Conservation (phyloP, 2,329 filamentous ascomycete genomes). For the Peltaster fructicola region DNA sequence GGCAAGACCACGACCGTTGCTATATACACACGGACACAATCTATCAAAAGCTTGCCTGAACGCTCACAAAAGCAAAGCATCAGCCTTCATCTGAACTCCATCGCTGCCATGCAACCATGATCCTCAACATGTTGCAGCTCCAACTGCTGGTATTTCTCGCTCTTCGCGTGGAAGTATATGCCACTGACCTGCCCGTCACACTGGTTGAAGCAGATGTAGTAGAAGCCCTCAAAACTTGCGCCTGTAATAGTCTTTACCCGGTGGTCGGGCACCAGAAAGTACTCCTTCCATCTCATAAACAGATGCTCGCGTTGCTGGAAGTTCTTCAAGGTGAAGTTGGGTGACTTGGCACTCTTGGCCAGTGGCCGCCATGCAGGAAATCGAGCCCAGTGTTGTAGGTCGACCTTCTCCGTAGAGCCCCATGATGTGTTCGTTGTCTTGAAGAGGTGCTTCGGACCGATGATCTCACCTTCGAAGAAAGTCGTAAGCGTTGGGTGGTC, state of each 20-base stretch:
- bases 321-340: slow-evolving; percentile 46
- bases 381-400: slow-evolving; percentile 81
- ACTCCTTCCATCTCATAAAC: slow-evolving; percentile 99
- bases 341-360: slow-evolving; percentile 41
- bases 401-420: slow-evolving; percentile 82
- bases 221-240: slow-evolving; percentile 95
- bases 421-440: slow-evolving; percentile 74
- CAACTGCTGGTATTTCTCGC: slow-evolving; percentile 94
- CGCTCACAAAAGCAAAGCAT: too few species aligned
- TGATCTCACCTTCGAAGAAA: slow-evolving; percentile 96
- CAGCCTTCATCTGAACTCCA: slow-evolving; percentile 86
- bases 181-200: slow-evolving; percentile 69
- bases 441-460: slow-evolving; percentile 89
- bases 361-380: slow-evolving; percentile 76
- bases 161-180: slow-evolving; percentile 96
- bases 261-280: slow-evolving; percentile 92
- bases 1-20: too few species aligned
- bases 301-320: slow-evolving; percentile 69
- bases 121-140: slow-evolving; percentile 80
- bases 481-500: slow-evolving; percentile 96
- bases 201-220: slow-evolving; percentile 98
- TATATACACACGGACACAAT: too few species aligned
- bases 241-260: slow-evolving; percentile 78
- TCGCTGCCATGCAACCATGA: slow-evolving; percentile 61
- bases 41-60: too few species aligned